Percentiles rank a stretch among this genome's conserved stretches.
Evolutionary conservation across 2,329 filamentous ascomycete species (phyloP).

Genomic region (Phialocephala sp.): DNA sequence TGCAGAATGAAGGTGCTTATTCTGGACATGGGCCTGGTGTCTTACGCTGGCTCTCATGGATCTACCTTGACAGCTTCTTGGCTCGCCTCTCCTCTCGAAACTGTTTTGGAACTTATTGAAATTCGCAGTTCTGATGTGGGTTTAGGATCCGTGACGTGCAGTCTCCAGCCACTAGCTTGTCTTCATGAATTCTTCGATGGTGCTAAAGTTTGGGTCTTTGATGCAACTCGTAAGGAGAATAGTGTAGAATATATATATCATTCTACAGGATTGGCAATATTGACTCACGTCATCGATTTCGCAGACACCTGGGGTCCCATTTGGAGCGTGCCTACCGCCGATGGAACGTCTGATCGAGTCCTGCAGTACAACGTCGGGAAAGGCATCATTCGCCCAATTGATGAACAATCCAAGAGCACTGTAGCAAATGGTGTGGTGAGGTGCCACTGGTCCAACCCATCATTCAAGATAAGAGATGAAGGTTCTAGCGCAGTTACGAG

Average conservation of each 20-base stretch:
- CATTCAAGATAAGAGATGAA: too few species aligned
- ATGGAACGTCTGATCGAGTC: not conserved
- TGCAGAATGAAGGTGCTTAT: constrained; percentile 11
- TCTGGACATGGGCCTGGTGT: constrained; percentile 21
- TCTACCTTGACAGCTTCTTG: constrained; percentile 11
- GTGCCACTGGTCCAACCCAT: constrained; percentile 14
- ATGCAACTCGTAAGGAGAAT: not conserved
- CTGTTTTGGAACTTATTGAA: not conserved
- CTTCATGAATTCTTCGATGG: constrained; percentile 17
- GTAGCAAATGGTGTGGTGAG: not conserved
- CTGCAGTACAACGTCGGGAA: constrained; percentile 16
- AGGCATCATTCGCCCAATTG: constrained; percentile 1
- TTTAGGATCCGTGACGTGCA: not conserved
- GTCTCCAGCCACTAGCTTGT: constrained; percentile 17
- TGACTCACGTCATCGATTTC: constrained; percentile 21
- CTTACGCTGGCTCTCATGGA: constrained; percentile 25
- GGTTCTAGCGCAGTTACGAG: too few species aligned
- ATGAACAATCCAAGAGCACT: not conserved
- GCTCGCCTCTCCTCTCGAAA: not conserved
- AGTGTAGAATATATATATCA: not conserved
- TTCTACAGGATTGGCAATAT: constrained; percentile 10
- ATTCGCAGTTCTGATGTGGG: not conserved
- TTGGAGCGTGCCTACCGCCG: constrained; percentile 13
- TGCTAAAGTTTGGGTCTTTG: constrained; percentile 20
- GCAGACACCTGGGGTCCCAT: constrained; percentile 26